These are phyloP conservation scores for Orbilia blumenaviensis DNA, from an alignment of 2,329 filamentous ascomycete species.

Conservation along the genomic window DNA sequence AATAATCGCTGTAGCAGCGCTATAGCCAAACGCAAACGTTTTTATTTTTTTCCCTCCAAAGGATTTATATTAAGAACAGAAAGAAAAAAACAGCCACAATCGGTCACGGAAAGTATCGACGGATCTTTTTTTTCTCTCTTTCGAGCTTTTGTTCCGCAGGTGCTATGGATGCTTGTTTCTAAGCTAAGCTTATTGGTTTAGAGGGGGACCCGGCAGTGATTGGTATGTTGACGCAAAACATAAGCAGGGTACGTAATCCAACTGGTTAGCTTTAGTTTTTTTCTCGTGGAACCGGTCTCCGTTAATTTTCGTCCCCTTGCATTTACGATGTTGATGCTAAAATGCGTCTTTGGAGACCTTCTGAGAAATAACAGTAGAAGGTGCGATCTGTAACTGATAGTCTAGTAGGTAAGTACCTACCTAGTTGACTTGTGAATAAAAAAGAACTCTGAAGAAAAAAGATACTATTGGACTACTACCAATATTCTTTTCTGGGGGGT, in stretches of 20 bases:
- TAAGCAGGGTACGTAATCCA: constrained; percentile 11
- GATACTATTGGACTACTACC: too few species aligned
- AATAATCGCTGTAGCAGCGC: too few species aligned
- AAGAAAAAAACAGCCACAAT: neutral
- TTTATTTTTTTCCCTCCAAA: too few species aligned
- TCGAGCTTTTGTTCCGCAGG: too few species aligned
- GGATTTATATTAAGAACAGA: neutral
- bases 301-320: neutral
- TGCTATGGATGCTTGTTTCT: neutral
- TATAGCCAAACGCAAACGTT: too few species aligned
- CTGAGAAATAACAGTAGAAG: too few species aligned
- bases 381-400: neutral
- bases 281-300: neutral
- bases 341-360: neutral
- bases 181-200: neutral
- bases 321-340: neutral
- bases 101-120: constrained; percentile 1
- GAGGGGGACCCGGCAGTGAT: constrained; percentile 6
- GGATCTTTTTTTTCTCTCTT: neutral
- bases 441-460: too few species aligned
- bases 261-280: neutral
- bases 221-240: constrained; percentile 2
- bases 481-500: too few species aligned
- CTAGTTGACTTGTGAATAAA: too few species aligned
- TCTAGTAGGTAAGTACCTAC: too few species aligned